Evolutionary conservation across 1,284 basidiomycete genomes (phyloP).

Genomic region (Chalciporus sp.): DNA sequence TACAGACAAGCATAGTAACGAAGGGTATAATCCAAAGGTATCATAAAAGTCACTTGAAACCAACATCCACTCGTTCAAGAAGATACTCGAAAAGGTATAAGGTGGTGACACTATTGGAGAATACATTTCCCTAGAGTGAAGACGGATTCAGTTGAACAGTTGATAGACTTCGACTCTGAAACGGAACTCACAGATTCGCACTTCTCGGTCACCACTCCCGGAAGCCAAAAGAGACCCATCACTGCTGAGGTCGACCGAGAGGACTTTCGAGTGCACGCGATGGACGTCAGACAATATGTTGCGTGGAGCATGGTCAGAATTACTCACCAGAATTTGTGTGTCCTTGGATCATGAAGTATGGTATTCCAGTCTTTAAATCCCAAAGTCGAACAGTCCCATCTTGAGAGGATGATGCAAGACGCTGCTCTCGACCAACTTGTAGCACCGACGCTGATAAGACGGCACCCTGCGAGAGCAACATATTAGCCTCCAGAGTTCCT

Average conservation of each 20-base stretch:
- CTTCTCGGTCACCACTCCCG: constrained; percentile 87
- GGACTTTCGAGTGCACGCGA: constrained; percentile 52
- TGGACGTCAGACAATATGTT: constrained; percentile 9
- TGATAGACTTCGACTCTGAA: constrained; percentile 23
- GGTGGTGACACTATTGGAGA: constrained; percentile 23
- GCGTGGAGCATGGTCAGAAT: constrained; percentile 26
- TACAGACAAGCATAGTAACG: not conserved
- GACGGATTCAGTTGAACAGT: constrained; percentile 11
- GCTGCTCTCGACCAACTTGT: constrained; percentile 37
- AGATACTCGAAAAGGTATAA: not conserved
- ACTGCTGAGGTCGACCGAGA: constrained; percentile 85
- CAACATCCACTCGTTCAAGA: not conserved
- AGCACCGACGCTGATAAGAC: constrained; percentile 33
- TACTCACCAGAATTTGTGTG: constrained; percentile 37
- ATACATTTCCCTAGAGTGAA: constrained; percentile 31
- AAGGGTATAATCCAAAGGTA: constrained; percentile 1
- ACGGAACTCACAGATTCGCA: constrained; percentile 65
- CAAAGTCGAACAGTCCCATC: constrained; percentile 37
- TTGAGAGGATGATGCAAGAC: constrained; percentile 36
- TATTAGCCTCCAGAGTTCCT: not conserved
- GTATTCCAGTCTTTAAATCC: constrained; percentile 33
- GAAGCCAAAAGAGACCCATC: constrained; percentile 77
- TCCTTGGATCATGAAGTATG: constrained; percentile 39
- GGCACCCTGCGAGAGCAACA: constrained; percentile 25
- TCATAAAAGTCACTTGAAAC: constrained; percentile 4